phyloP scores from a whole-genome alignment of 345 rosid genomes.

The Cardamine chenopodiifolia region DNA sequence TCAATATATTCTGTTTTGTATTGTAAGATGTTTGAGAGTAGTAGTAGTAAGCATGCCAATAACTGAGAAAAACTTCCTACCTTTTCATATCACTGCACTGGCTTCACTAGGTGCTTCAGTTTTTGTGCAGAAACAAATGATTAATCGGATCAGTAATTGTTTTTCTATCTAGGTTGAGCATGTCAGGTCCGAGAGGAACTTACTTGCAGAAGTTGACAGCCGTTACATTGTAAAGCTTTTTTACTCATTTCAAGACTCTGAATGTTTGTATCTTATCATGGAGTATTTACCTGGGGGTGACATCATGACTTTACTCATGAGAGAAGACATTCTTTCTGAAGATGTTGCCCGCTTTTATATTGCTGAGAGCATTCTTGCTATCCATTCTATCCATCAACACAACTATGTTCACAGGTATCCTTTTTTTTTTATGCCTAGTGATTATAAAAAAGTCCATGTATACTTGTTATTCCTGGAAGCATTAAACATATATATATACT shows the following conservation, averaged over 20 bases:
- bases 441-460: not conserved
- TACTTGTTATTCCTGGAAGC: not conserved
- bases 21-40: conserved; percentile 1
- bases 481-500: not conserved
- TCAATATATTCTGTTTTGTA: not conserved
- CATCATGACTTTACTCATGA: conserved; percentile 97
- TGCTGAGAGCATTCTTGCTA: conserved; percentile 87
- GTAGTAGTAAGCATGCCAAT: not conserved
- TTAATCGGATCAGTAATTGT: not conserved
- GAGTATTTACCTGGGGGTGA: conserved; percentile 99
- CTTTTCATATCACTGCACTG: not conserved
- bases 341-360: conserved; percentile 90
- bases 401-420: conserved; percentile 78
- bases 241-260: conserved; percentile 98
- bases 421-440: conserved; percentile 5
- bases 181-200: conserved; percentile 97
- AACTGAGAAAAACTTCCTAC: not conserved
- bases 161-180: conserved; percentile 80
- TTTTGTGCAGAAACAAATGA: not conserved
- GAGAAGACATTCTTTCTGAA: conserved; percentile 94
- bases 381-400: conserved; percentile 85
- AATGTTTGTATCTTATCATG: conserved; percentile 92
- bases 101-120: conserved; percentile 3
- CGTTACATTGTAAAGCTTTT: conserved; percentile 88
- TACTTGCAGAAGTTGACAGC: conserved; percentile 96